A percentile compares a stretch with the other conserved stretches of the same genome.
phyloP scores from a whole-genome alignment of 805 yeast species.

The Barnettozyma siamensis region DNA sequence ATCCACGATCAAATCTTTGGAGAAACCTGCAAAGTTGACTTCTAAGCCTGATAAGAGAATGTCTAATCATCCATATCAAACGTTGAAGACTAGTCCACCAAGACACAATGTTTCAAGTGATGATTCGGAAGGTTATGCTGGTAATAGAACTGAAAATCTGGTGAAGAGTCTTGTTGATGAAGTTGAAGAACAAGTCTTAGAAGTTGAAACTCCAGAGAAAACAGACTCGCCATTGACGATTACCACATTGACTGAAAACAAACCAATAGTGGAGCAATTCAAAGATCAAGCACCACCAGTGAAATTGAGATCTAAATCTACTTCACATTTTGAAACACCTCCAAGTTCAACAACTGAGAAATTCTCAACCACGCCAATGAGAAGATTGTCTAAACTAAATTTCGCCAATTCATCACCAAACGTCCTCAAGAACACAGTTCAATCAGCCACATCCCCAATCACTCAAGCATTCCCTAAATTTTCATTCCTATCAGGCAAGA shows the following conservation, averaged over 20 bases:
- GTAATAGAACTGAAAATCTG: neutral
- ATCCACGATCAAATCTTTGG: too few species aligned
- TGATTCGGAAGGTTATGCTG: too few species aligned
- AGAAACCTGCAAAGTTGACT: neutral
- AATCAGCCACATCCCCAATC: conserved; percentile 21
- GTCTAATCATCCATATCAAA: conserved; percentile 15
- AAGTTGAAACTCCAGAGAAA: neutral
- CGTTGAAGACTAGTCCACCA: conserved; percentile 13
- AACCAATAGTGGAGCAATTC: neutral
- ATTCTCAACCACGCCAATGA: conserved; percentile 6
- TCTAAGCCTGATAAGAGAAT: neutral
- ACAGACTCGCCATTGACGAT: conserved; percentile 2
- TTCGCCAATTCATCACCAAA: conserved; percentile 2
- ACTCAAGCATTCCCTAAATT: conserved; percentile 19
- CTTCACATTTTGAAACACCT: conserved; percentile 14
- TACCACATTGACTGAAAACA: neutral
- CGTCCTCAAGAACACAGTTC: conserved; percentile 12
- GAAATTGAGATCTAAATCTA: neutral
- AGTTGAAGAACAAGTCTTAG: neutral
- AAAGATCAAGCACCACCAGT: neutral
- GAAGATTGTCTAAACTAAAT: conserved; percentile 10
- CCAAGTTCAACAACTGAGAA: conserved; percentile 11
- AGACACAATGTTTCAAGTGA: neutral
- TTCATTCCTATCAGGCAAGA: conserved; percentile 8
- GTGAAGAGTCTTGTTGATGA: neutral